A percentile compares a stretch with the other conserved stretches of the same genome.
These are phyloP conservation scores for Cordyceps sp. DNA, from an alignment of 2,329 filamentous ascomycete species.

Conservation along the genomic window DNA sequence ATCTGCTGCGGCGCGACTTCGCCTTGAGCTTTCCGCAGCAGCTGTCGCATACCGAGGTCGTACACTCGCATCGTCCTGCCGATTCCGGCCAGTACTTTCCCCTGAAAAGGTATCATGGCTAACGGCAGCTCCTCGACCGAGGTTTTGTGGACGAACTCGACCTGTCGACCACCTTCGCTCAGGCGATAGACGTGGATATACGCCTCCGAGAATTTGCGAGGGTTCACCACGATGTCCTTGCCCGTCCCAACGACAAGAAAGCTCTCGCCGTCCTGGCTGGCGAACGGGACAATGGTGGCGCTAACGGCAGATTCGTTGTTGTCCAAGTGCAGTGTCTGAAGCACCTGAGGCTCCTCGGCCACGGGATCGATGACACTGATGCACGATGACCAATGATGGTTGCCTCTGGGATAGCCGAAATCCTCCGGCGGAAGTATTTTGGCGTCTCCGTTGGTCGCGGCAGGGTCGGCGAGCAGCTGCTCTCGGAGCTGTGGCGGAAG, in stretches of 20 bases:
- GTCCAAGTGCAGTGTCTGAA: constrained; percentile 66
- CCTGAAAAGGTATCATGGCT: constrained; percentile 87
- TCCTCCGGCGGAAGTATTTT: constrained; percentile 57
- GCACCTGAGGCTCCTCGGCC: constrained; percentile 47
- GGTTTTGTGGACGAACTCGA: constrained; percentile 95
- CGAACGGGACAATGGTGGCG: constrained; percentile 68
- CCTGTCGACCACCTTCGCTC: constrained; percentile 66
- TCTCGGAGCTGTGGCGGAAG: constrained; percentile 62
- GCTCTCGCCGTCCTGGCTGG: constrained; percentile 72
- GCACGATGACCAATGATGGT: constrained; percentile 86
- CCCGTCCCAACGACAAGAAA: constrained; percentile 92
- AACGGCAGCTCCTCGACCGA: constrained; percentile 78
- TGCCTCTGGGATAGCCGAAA: constrained; percentile 75
- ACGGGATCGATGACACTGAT: constrained; percentile 83
- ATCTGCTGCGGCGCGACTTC: constrained; percentile 71
- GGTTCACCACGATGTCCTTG: constrained; percentile 71
- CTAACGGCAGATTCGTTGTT: constrained; percentile 89
- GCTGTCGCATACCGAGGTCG: constrained; percentile 80
- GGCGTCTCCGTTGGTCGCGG: constrained; percentile 55
- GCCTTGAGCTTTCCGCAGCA: constrained; percentile 81
- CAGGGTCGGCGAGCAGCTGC: constrained; percentile 58
- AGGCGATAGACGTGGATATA: constrained; percentile 90
- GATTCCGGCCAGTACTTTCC: constrained; percentile 71
- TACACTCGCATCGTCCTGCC: constrained; percentile 74
- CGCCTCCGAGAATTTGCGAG: constrained; percentile 58